Percentiles rank a stretch among this genome's conserved stretches.
These are phyloP conservation scores for Neolentinus lepideus DNA, from an alignment of 1,284 basidiomycete species.

Conservation along the genomic window DNA sequence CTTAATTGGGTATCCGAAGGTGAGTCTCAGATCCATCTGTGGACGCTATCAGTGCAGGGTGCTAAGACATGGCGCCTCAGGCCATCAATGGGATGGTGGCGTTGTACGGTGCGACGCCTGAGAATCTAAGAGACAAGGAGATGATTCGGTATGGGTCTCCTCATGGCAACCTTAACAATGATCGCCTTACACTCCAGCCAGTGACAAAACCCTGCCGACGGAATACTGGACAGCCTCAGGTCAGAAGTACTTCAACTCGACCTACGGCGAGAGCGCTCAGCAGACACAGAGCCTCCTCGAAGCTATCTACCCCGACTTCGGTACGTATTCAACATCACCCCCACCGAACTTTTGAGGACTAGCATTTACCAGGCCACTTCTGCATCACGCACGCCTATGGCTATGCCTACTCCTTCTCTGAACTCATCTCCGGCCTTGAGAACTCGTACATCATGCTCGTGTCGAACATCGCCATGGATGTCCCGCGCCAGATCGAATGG, in stretches of 20 bases:
- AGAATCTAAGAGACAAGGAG: conserved; percentile 23
- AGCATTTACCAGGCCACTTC: conserved; percentile 34
- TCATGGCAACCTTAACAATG: too few relatives aligned
- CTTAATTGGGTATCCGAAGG: conserved; percentile 46
- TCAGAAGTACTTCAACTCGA: conserved; percentile 30
- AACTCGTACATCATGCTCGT: conserved; percentile 42
- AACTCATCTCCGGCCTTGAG: conserved; percentile 33
- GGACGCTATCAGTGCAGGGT: too few relatives aligned
- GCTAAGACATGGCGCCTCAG: conserved; percentile 14
- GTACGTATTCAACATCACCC: conserved; percentile 21
- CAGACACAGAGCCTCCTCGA: conserved; percentile 33
- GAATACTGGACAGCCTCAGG: conserved; percentile 36
- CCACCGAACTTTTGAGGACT: neutral
- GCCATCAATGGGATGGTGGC: conserved; percentile 26
- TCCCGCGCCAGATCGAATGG: conserved; percentile 38
- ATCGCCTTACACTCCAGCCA: conserved; percentile 13
- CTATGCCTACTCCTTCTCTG: conserved; percentile 34
- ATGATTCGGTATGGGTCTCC: conserved; percentile 23
- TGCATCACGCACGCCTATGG: conserved; percentile 46
- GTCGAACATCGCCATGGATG: conserved; percentile 42
- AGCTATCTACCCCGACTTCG: conserved; percentile 50
- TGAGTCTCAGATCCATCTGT: conserved; percentile 6
- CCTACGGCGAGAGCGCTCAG: conserved; percentile 44
- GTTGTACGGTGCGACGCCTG: conserved; percentile 23
- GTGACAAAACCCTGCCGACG: conserved; percentile 29